Evolutionary conservation across 1,139 yeast genomes (phyloP).

Genomic region (Chernovozyma aurita): DNA sequence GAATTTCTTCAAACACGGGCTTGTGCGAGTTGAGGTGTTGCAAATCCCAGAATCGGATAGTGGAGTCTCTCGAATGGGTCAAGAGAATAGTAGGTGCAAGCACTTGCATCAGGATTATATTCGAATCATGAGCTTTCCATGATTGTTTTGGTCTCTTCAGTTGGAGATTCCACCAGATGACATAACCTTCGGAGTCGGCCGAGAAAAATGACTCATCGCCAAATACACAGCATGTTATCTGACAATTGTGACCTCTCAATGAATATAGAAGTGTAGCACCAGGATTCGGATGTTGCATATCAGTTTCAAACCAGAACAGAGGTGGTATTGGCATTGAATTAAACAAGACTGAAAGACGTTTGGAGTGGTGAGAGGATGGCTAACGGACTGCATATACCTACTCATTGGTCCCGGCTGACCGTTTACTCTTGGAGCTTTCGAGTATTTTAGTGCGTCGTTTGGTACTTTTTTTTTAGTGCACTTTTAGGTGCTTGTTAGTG

Average conservation of each 20-base stretch:
- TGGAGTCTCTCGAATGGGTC: conserved; percentile 55
- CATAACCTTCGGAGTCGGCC: conserved; percentile 45
- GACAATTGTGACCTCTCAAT: conserved; percentile 18
- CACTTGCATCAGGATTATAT: conserved; percentile 39
- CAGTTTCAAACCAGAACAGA: no score
- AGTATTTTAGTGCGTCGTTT: no score
- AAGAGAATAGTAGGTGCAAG: conserved; percentile 29
- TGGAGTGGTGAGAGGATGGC: no score
- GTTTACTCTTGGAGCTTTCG: no score
- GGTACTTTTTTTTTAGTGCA: no score
- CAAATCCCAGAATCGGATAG: conserved; percentile 45
- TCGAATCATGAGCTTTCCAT: conserved; percentile 49
- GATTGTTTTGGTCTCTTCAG: conserved; percentile 38
- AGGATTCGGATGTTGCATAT: no score
- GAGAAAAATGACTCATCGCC: conserved; percentile 17
- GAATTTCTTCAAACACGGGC: conserved; percentile 15
- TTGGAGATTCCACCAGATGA: conserved; percentile 49
- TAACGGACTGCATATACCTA: no score
- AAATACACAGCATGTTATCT: conserved; percentile 11
- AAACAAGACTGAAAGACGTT: no score
- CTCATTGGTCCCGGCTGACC: no score
- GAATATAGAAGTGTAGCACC: conserved; percentile 8
- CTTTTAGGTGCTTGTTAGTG: no score
- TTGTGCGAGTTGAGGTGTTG: conserved; percentile 2
- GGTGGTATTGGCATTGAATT: no score